Evolutionary conservation across 805 yeast genomes (phyloP), one percentile per base, ranked within the genome.

Genomic region (Metschnikowia amazonensis): DNA sequence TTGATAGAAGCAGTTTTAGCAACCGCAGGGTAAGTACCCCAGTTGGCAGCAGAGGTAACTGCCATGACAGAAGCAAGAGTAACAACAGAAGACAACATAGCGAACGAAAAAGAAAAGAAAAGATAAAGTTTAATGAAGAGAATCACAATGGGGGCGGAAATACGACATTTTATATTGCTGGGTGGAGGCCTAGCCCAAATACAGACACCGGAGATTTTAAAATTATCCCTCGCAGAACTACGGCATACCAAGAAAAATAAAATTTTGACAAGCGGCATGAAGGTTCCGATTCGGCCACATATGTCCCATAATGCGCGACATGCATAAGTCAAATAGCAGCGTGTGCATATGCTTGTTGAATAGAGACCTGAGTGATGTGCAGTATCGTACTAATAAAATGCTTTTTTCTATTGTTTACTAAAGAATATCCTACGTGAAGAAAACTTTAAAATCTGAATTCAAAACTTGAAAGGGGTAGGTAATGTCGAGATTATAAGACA

Each of bases 1-100:
- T 69, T 69, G 50, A 69, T 67, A 40, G 70, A 56, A 31, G 74
- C 74, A 17, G 73, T 68, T 38, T 61, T 57, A 23, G 71, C 64
- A 33, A 67, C 71, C 6, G 56, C 36, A 25, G 72, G 73, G 60
- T 58, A 67, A 36, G 63, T 63, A 20, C 61, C 51, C 49, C 55
- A 69, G 39, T 46, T 46, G 25, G 56, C 49, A 28, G 51, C 30
- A 17, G 47, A 46, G 36, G 55, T 52, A 32, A 53, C 47, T 35
- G 60, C 59, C 44, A 57, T 32, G 38, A 50, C 36, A 28, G 56
- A 37, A 41, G 55, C 50, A 28, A 51, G 28, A n/a, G 53, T 44
- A 34, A 43, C 42, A 29, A 49, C 17, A 31, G 48, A 23, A 33
- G 47, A 46, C 49, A 48, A 45, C 60, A 57, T 48, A 38, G 38